Conservation (phyloP, 164 flowering plant species). For the Chimonanthus salicifolius region DNA sequence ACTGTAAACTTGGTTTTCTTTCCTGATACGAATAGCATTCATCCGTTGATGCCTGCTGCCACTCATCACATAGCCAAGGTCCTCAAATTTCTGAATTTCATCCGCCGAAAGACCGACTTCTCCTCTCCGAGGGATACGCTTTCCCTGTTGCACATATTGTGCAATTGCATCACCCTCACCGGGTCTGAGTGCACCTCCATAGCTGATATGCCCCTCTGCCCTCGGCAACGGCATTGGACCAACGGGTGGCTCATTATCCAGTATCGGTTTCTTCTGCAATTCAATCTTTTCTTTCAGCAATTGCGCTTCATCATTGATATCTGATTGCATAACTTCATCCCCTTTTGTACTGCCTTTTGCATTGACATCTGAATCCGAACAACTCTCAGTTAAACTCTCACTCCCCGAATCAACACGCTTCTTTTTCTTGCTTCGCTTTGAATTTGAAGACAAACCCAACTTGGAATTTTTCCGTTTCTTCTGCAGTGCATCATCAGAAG, state of each 20-base stretch:
- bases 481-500: slow-evolving; percentile 10
- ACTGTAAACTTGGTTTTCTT: slow-evolving; percentile 98
- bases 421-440: slow-evolving; percentile 32
- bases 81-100: slow-evolving; percentile 85
- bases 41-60: slow-evolving; percentile 99
- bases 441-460: slow-evolving; percentile 14
- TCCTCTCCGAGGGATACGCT: slow-evolving; percentile 98
- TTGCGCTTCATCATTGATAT: slow-evolving; percentile 39
- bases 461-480: slow-evolving; percentile 13
- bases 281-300: slow-evolving; percentile 77
- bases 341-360: background rate
- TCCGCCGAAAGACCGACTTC: slow-evolving; percentile 99
- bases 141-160: slow-evolving; percentile 95
- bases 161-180: slow-evolving; percentile 99
- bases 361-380: background rate
- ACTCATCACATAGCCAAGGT: slow-evolving; percentile 97
- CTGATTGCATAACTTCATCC: slow-evolving; percentile 27
- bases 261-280: slow-evolving; percentile 54
- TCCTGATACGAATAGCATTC: slow-evolving; percentile 98
- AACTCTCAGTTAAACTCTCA: slow-evolving; percentile 15
- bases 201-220: slow-evolving; percentile 97
- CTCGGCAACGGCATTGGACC: slow-evolving; percentile 91
- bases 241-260: slow-evolving; percentile 65
- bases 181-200: slow-evolving; percentile 98
- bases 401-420: slow-evolving; percentile 23